Percentiles rank a stretch among this genome's conserved stretches.
Evolutionary conservation across 306 rosid species (phyloP).

Genomic region (Corylus avellana): DNA sequence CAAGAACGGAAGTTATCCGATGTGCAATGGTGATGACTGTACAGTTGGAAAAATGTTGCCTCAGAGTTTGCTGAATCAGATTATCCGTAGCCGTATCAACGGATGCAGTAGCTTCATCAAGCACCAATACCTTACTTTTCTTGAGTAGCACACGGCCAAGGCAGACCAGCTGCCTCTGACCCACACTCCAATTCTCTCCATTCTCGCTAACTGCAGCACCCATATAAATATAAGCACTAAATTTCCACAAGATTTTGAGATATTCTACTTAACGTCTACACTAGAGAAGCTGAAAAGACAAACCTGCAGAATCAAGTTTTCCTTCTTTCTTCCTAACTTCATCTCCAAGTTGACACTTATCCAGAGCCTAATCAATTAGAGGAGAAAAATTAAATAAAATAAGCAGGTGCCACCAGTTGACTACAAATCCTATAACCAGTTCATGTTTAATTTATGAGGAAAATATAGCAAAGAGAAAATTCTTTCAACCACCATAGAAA

Average conservation of each 20-base stretch:
- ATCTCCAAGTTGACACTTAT: constrained; percentile 72
- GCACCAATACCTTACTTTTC: constrained; percentile 81
- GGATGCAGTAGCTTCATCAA: constrained; percentile 89
- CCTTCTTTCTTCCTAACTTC: constrained; percentile 7
- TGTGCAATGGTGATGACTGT: constrained; percentile 65
- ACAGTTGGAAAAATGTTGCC: constrained; percentile 61
- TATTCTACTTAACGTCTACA: not conserved
- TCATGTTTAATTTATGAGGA: not conserved
- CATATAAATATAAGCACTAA: not conserved
- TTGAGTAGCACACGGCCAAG: constrained; percentile 60
- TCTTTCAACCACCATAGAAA: not conserved
- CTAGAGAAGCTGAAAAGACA: not conserved
- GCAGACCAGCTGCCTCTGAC: constrained; percentile 47
- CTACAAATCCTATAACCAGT: not conserved
- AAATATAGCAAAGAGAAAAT: not conserved
- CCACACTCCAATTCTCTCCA: constrained; percentile 66
- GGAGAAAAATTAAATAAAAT: constrained; percentile 6
- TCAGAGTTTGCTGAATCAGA: constrained; percentile 72
- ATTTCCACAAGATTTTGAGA: not conserved
- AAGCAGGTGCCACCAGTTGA: not conserved
- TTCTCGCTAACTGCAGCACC: constrained; percentile 44
- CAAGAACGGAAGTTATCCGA: constrained; percentile 37
- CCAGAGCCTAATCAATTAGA: constrained; percentile 54
- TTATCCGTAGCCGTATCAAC: constrained; percentile 91
- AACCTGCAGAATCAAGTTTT: not conserved